Evolutionary conservation across 345 rosid genomes (phyloP), one percentile per base, ranked within the genome.

Genomic region (Camelina laxa): DNA sequence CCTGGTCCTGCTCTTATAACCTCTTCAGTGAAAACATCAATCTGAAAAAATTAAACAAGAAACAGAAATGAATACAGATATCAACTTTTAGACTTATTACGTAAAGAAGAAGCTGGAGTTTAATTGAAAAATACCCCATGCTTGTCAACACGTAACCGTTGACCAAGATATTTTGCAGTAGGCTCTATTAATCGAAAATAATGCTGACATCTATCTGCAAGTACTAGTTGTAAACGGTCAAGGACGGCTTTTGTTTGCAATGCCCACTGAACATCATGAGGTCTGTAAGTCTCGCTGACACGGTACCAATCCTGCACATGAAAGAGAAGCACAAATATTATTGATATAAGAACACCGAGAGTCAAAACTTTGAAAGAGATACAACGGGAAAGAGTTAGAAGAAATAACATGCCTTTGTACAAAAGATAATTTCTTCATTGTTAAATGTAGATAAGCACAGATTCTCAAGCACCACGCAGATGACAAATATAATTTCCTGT

Each of bases 1-100:
- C 96, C 97, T 63, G 97, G 88, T 78, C 99, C 97, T 74, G 91
- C 92, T 70, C 97, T 91, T 64, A 90, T 76, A 54, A 94, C 87
- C 85, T 94, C 97, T 84, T 94, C 99, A 19, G 96, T 87, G 84
- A 95, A 95, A 77, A 91, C 83, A 70, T 86, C 83, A 70, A 95
- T 83, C 99, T 95, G 88, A 30, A 82, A 76, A 24, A 42, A 42
- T 10, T 13, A 75, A 56, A 70, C 14, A 42, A 48, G n/a, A 48
- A 66, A 22, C 45, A 24, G 24, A 50, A 49, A 24, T 63, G 31
- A 30, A 65, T 49, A 15, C 5, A 11, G 13, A 21, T 51, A 21
- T 68, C 15, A 67, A 60, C 27, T 59, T 41, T 60, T 3, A 67
- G 11, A 75, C 21, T 67, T 50, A 2, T 67, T 50, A 44, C 55